phyloP scores from a whole-genome alignment of 2,329 filamentous ascomycete species.

The Alternaria tenuissima region DNA sequence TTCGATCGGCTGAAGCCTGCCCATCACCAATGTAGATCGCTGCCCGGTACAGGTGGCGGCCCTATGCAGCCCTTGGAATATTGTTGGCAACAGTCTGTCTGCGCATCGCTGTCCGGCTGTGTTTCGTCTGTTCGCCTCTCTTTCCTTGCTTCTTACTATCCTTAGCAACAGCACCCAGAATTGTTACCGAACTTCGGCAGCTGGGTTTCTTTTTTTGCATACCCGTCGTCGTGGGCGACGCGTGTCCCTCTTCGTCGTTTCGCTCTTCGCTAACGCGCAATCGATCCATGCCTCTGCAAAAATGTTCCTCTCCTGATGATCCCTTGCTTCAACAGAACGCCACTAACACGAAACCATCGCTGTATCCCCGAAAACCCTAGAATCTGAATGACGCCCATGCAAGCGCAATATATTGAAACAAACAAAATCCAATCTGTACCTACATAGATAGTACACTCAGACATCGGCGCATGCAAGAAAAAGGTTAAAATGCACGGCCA shows the following conservation, averaged over 20 bases:
- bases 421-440: constrained; percentile 6
- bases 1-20: constrained; percentile 14
- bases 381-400: background rate
- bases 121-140: constrained; percentile 6
- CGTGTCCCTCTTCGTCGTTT: constrained; percentile 8
- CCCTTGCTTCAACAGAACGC: constrained; percentile 8
- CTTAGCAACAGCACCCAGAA: constrained; percentile 7
- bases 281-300: background rate
- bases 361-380: background rate
- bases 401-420: constrained; percentile 16
- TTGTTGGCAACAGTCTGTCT: constrained; percentile 6
- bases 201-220: constrained; percentile 2
- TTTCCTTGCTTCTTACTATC: constrained; percentile 8
- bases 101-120: constrained; percentile 3
- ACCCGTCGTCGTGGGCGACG: constrained; percentile 4
- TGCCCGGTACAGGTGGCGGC: constrained; percentile 6
- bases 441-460: background rate
- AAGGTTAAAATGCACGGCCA: constrained; percentile 12
- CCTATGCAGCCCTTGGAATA: constrained; percentile 3
- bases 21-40: constrained; percentile 7
- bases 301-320: constrained; percentile 5
- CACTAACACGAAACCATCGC: constrained; percentile 1
- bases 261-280: constrained; percentile 1
- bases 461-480: background rate
- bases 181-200: background rate